Evolutionary conservation across 805 yeast genomes (phyloP), one percentile per base, ranked within the genome.

Genomic region (Maudiozyma bulderi): DNA sequence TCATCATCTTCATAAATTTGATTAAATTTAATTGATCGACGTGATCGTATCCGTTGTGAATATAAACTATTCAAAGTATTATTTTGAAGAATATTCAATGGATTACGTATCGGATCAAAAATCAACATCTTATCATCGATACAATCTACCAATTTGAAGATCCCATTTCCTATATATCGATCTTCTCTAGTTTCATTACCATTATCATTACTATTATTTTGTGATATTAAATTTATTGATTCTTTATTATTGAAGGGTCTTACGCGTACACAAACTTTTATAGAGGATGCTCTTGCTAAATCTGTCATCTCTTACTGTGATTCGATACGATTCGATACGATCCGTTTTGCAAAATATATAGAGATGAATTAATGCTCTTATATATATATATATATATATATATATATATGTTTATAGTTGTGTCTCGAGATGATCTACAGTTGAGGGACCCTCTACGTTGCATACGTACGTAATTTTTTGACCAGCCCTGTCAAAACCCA

Each of bases 101-200:
- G 89, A 54, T 80, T 84, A 15, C 77, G 72, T 44, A 85, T 80
- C 0, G 96, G 96, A 66, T 88, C 96, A 63, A 88, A 88, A 8
- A 88, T 79, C 48, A 88, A 72, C 95, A 87, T 86, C 51, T 80
- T 72, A 56, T 86, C 93, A 68, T 87, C 95, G 2, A 86, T 90
- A 30, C 86, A 89, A 50, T 83, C 80, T 28, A 89, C 75, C 33
- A 87, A 76, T 56, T 82, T 83, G 49, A 93, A 70, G 29, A 86
- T 70, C 0, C 86, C 83, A 41, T 67, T 63, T 5, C 79, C 26
- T 20, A 20, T 20, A 32, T 32, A 32, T 32, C 13, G 40, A 14
- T 38, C 29, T 7, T 15, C 6, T 15, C 13, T 28, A 10, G 38
- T n/a, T 35, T 38, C 40, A 38, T 38, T 38, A 13, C 8, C 13